These are phyloP conservation scores for Dioscorea cayenensis DNA, from an alignment of 116 monocot species.

Conservation along the genomic window DNA sequence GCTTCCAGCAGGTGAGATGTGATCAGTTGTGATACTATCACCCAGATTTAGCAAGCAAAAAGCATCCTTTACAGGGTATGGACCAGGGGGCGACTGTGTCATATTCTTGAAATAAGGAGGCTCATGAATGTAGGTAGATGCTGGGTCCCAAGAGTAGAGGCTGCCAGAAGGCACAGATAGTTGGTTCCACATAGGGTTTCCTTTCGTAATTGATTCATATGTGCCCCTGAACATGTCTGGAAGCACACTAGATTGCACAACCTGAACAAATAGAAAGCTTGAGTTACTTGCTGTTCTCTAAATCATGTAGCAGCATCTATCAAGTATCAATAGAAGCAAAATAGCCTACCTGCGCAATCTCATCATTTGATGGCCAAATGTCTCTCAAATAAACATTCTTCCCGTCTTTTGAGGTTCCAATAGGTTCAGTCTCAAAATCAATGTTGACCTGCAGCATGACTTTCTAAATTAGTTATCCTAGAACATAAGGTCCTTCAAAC, in stretches of 20 bases:
- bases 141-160: conserved; percentile 62
- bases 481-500: neutral
- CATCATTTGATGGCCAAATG: conserved; percentile 70
- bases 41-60: conserved; percentile 73
- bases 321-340: neutral
- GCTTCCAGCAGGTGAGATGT: conserved; percentile 83
- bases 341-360: conserved; percentile 38
- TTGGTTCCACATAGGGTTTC: conserved; percentile 70
- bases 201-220: conserved; percentile 50
- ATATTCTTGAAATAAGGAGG: conserved; percentile 68
- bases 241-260: conserved; percentile 49
- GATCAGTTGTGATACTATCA: conserved; percentile 75
- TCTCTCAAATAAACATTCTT: conserved; percentile 52
- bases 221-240: conserved; percentile 63
- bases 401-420: conserved; percentile 64
- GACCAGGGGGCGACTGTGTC: conserved; percentile 64
- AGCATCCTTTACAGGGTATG: conserved; percentile 58
- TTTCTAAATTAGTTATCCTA: neutral
- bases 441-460: conserved; percentile 55
- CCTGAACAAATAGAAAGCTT: conserved; percentile 18
- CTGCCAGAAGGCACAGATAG: conserved; percentile 35
- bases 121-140: conserved; percentile 67
- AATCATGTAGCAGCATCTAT: too few species aligned
- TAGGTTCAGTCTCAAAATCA: conserved; percentile 72
- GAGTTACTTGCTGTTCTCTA: neutral